These are phyloP conservation scores for Parmelia sp. DNA, from an alignment of 495 filamentous ascomycete species.

Conservation along the genomic window DNA sequence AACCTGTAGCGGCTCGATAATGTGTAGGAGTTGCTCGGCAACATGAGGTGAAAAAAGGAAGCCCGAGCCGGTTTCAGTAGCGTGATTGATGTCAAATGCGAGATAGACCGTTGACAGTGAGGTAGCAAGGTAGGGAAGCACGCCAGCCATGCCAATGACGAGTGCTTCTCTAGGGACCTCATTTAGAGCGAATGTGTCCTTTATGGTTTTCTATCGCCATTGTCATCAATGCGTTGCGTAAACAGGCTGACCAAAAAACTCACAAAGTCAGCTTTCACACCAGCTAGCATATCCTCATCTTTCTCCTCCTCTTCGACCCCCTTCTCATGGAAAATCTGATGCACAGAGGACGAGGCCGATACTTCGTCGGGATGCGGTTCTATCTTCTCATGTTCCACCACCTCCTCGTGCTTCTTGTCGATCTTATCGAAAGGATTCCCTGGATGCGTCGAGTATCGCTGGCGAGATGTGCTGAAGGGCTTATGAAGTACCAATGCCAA, in stretches of 20 bases:
- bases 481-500: conserved; percentile 43
- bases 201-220: conserved; percentile 60
- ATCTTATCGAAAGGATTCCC: conserved; percentile 34
- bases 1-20: conserved; percentile 86
- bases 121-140: conserved; percentile 84
- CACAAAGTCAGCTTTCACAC: conserved; percentile 70
- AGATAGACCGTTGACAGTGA: conserved; percentile 83
- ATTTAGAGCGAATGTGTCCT: conserved; percentile 76
- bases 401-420: conserved; percentile 48
- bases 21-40: conserved; percentile 65
- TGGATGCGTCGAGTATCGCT: conserved; percentile 40
- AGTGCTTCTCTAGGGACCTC: conserved; percentile 76
- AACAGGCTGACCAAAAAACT: conserved; percentile 25
- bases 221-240: conserved; percentile 1
- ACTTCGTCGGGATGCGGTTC: conserved; percentile 52
- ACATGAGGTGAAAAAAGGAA: conserved; percentile 62
- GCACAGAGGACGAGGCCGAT: conserved; percentile 49
- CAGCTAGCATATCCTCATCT: conserved; percentile 59
- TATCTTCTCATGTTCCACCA: conserved; percentile 45
- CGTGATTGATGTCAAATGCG: conserved; percentile 70
- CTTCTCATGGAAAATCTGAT: conserved; percentile 47
- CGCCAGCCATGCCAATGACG: conserved; percentile 77
- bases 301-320: conserved; percentile 32
- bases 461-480: conserved; percentile 48
- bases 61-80: conserved; percentile 51